Evolutionary conservation across 495 filamentous ascomycete species (phyloP), one percentile per base, ranked within the genome.

Genomic region (Hyaloscypha variabilis): DNA sequence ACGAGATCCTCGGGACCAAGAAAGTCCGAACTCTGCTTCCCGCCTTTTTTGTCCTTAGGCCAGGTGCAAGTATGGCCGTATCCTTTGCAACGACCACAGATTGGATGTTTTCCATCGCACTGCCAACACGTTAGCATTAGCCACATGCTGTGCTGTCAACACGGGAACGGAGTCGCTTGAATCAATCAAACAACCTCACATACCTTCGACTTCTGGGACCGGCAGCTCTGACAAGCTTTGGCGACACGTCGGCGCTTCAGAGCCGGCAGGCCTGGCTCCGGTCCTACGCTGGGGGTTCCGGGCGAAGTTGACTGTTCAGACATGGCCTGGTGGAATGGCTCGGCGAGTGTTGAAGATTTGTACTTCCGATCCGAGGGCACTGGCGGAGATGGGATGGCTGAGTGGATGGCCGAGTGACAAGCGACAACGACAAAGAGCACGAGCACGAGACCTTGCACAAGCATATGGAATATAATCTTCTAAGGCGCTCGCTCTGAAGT

Each of bases 181-280:
- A 46, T 11, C 34, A 39, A n/a, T n/a, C n/a, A n/a, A n/a, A n/a
- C n/a, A n/a, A n/a, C n/a, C n/a, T n/a, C n/a, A n/a, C 53, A 4
- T 26, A 74, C 72, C 70, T 72, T 74, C n/a, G 67, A 67, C 61
- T 74, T 74, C 51, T 70, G 60, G 8, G 60, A 57, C 14, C 72
- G 59, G 51, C 72, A 74, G 39, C 66, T 72, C 42, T 68, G 60
- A 52, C 72, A 72, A 8, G 72, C 72, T 63, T 60, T 67, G 24
- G 69, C 72, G 24, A 70, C 70, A 3, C 72, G 72, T 65, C 65
- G 65, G 28, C 72, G 69, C 60, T 68, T 73, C 60, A 73, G 39
- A 39, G 31, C 30, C 42, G 65, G 55, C 56, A 6, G 31, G 13
- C 6, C 13, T 13, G 31, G 31, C 31, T 65, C 57, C 23, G 4